Conservation (phyloP, 2,329 filamentous ascomycete genomes). For the Knoxdaviesia proteae region DNA sequence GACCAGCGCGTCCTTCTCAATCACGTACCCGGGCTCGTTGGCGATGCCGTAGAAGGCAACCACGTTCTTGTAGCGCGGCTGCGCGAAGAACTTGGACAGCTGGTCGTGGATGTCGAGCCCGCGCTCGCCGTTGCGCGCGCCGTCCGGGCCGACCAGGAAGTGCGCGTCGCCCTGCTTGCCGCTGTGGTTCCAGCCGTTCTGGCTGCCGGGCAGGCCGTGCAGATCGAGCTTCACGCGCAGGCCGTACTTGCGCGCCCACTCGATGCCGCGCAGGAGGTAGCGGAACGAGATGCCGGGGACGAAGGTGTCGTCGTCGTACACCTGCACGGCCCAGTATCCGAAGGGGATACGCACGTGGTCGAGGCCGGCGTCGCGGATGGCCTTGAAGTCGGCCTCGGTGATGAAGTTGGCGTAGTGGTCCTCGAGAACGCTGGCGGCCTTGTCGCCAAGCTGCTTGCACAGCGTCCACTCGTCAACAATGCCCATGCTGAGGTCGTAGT, state of each 20-base stretch:
- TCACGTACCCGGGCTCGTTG: constrained; percentile 44
- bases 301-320: constrained; percentile 25
- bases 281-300: constrained; percentile 12
- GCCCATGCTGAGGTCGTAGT: constrained; percentile 14
- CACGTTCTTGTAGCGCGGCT: constrained; percentile 22
- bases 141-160: constrained; percentile 9
- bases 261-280: constrained; percentile 33
- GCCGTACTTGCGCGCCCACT: constrained; percentile 29
- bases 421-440: constrained; percentile 20
- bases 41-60: constrained; percentile 47
- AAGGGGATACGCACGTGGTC: constrained; percentile 38
- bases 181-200: constrained; percentile 43
- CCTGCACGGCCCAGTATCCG: constrained; percentile 37
- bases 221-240: constrained; percentile 38
- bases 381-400: constrained; percentile 29
- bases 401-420: constrained; percentile 30
- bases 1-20: constrained; percentile 31
- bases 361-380: constrained; percentile 33
- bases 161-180: constrained; percentile 21
- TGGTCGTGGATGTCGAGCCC: constrained; percentile 34
- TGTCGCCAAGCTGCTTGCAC: constrained; percentile 23
- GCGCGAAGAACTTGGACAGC: constrained; percentile 10
- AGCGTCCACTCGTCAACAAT: constrained; percentile 30
- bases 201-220: constrained; percentile 32
- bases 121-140: constrained; percentile 16